phyloP scores from a whole-genome alignment of 768 basidiomycete genomes.

The Tricholoma furcatifolium region DNA sequence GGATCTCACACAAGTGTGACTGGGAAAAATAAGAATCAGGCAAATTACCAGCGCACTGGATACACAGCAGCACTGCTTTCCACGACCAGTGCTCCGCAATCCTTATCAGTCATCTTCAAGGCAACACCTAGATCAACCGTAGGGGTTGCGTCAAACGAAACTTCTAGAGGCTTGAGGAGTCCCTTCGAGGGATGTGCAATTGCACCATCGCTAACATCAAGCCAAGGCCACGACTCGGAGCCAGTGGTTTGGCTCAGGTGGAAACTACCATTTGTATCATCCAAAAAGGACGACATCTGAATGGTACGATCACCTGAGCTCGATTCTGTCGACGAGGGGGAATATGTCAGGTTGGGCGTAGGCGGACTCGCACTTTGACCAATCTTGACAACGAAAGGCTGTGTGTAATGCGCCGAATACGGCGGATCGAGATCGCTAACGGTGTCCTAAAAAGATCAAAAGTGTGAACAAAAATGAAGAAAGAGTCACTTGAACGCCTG shows the following conservation, averaged over 20 bases:
- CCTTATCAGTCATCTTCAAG: conserved; percentile 2
- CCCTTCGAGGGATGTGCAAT: neutral
- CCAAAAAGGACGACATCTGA: conserved; percentile 53
- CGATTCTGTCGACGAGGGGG: conserved; percentile 60
- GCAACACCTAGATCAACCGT: neutral
- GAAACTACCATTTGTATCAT: conserved; percentile 32
- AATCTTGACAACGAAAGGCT: conserved; percentile 10
- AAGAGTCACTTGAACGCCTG: neutral
- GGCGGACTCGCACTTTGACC: conserved; percentile 42
- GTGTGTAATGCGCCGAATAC: neutral
- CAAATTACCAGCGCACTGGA: conserved; percentile 10
- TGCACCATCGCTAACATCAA: conserved; percentile 13
- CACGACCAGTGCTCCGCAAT: conserved; percentile 5
- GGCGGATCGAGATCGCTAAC: neutral
- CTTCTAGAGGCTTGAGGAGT: conserved; percentile 3
- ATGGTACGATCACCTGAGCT: conserved; percentile 53
- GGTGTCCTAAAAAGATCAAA: neutral
- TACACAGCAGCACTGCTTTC: conserved; percentile 9
- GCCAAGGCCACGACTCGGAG: conserved; percentile 24
- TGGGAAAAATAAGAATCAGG: no score
- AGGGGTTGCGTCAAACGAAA: neutral
- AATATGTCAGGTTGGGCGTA: conserved; percentile 58
- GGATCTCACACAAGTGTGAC: no score
- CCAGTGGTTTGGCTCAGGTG: conserved; percentile 11
- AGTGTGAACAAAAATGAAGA: neutral